Evolutionary conservation across 345 rosid genomes (phyloP), one percentile per base, ranked within the genome.

Genomic region (Clausena lansium): DNA sequence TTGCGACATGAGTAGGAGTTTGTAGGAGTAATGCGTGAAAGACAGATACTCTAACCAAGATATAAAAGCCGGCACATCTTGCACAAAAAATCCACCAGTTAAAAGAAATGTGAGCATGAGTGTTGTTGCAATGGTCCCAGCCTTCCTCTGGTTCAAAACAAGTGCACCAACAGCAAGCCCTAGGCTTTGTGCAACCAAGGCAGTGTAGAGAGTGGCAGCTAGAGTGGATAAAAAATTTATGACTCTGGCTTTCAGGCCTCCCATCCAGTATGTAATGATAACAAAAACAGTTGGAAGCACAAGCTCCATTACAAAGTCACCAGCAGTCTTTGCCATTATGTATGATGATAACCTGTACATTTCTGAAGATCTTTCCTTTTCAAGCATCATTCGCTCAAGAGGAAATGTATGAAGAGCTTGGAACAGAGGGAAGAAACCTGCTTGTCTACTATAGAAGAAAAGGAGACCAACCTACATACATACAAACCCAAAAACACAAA

Each of bases 361-460:
- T 45, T 17, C 50, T 13, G 50, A 45, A 45, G 50, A 45, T 45
- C 50, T 52, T 52, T 52, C 57, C 22, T 17, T 96, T 70, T 80
- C 89, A 2, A 96, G 97, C 99, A 96, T 92, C 52, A 70, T 62
- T 0, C 98, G 82, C 73, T 96, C 97, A 73, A 87, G 86, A 3
- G 99, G 99, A 81, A 96, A 96, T 6, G 92, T 90, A 80, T 89
- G 94, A 71, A 96, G 89, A 35, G 97, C 93, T 62, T 92, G 87
- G 76, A 88, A 86, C 30, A 94, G 79, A 32, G 99, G 94, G 83
- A 84, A 89, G 84, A 92, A 85, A 1, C 87, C 91, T 93, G 95
- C 91, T 19, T 91, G 91, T 30, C 87, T 86, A 9, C 91, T 77
- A 33, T 73, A 74, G 79, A 94, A 96, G 92, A 94, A 96, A 60